Conservation (phyloP, 352 stramenopile genomes). For the Achlya hypogyna region DNA sequence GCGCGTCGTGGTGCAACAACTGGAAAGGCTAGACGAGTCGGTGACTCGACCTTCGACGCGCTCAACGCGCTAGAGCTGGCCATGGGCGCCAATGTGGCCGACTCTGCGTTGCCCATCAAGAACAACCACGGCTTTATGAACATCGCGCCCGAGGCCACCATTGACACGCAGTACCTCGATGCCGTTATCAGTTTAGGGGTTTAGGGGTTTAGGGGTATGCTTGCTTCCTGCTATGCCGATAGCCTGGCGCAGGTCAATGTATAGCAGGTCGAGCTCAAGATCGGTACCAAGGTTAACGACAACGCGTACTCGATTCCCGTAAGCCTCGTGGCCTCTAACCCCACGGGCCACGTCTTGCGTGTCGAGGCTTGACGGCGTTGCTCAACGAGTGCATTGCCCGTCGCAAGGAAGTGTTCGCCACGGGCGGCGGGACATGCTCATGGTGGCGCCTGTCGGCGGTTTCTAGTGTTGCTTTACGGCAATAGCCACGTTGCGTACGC, state of each 20-base stretch:
- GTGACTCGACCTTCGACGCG: slow-evolving; percentile 85
- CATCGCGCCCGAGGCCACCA: slow-evolving; percentile 89
- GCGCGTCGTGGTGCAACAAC: slow-evolving; percentile 88
- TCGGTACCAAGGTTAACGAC: slow-evolving; percentile 88
- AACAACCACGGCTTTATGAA: slow-evolving; percentile 99
- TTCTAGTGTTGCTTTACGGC: too few relatives aligned
- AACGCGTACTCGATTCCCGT: slow-evolving; percentile 93
- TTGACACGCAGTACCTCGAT: slow-evolving; percentile 95
- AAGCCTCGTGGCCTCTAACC: slow-evolving; percentile 94
- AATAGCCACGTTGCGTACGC: too few relatives aligned
- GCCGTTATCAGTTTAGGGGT: slow-evolving; percentile 93
- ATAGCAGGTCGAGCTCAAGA: slow-evolving; percentile 95
- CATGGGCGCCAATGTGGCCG: slow-evolving; percentile 88
- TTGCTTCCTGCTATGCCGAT: slow-evolving; percentile 80
- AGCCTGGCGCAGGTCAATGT: slow-evolving; percentile 89
- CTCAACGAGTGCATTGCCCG: too few relatives aligned
- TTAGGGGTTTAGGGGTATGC: too few relatives aligned
- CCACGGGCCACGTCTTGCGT: slow-evolving; percentile 97
- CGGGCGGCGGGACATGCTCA: too few relatives aligned
- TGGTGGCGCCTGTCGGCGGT: too few relatives aligned
- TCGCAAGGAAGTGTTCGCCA: too few relatives aligned
- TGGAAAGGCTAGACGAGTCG: slow-evolving; percentile 58
- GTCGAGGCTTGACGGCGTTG: slow-evolving; percentile 99
- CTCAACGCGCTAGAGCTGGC: slow-evolving; percentile 96
- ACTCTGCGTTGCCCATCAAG: slow-evolving; percentile 56